Percentiles rank a stretch among this genome's conserved stretches.
Conservation (phyloP, 2,329 filamentous ascomycete species). For the Fusarium buharicum region DNA sequence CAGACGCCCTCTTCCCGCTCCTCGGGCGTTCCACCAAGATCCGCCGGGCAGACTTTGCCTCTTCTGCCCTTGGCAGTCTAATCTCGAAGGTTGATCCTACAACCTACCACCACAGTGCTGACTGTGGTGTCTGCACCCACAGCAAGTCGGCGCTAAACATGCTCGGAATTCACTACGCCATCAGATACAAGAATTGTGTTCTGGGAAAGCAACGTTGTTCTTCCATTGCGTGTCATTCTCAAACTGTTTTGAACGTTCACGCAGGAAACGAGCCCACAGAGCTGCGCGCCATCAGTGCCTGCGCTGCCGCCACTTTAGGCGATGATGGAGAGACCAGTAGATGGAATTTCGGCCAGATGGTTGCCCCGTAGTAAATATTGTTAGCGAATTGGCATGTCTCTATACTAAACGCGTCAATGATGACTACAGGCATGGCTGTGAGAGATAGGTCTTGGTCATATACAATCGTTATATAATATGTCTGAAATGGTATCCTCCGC, state of each 20-base stretch:
- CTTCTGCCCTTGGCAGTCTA: slow-evolving; percentile 26
- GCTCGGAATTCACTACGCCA: slow-evolving; percentile 29
- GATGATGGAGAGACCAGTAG: slow-evolving; percentile 14
- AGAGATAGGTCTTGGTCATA: slow-evolving; percentile 6
- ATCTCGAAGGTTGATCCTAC: slow-evolving; percentile 20
- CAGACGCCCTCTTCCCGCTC: slow-evolving; percentile 24
- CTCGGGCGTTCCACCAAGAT: slow-evolving; percentile 19
- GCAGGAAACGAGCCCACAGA: slow-evolving; percentile 4
- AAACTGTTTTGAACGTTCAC: slow-evolving; percentile 22
- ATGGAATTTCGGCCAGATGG: slow-evolving; percentile 16
- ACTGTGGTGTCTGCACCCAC: slow-evolving; percentile 24
- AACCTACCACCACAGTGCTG: not conserved
- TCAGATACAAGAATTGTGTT: slow-evolving; percentile 14
- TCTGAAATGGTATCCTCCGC: slow-evolving; percentile 38
- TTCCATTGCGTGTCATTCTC: slow-evolving; percentile 18
- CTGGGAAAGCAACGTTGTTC: slow-evolving; percentile 29
- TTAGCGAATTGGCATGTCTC: too few species aligned
- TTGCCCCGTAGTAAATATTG: slow-evolving; percentile 15
- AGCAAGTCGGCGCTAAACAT: slow-evolving; percentile 38
- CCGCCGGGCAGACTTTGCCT: slow-evolving; percentile 31
- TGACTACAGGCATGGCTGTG: not conserved
- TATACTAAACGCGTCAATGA: too few species aligned
- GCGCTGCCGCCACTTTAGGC: slow-evolving; percentile 4
- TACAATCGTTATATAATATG: slow-evolving; percentile 32
- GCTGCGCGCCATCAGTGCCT: slow-evolving; percentile 20